Conservation (phyloP, 1,284 basidiomycete genomes). For the Phaffia rhodozyma region DNA sequence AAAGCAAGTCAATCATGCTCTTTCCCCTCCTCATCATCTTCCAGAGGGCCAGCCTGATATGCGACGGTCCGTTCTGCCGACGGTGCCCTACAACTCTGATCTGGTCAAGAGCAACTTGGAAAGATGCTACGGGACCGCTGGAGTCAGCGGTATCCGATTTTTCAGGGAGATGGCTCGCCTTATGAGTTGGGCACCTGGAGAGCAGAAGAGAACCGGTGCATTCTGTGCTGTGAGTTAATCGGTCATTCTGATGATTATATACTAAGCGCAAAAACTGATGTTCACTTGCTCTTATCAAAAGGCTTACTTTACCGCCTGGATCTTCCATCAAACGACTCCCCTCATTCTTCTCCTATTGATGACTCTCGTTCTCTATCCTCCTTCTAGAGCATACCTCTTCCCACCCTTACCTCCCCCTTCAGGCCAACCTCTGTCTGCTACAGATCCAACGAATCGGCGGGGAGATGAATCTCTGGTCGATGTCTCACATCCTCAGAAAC, state of each 20-base stretch:
- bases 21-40: constrained; percentile 28
- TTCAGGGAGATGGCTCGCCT: constrained; percentile 42
- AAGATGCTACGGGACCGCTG: constrained; percentile 41
- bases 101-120: constrained; percentile 41
- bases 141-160: constrained; percentile 39
- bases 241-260: neutral
- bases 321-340: constrained; percentile 37
- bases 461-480: constrained; percentile 37
- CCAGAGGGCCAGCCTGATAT: constrained; percentile 36
- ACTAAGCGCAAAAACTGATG: neutral
- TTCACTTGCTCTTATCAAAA: constrained; percentile 10
- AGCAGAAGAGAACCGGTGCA: constrained; percentile 33
- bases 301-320: constrained; percentile 41
- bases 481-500: constrained; percentile 31
- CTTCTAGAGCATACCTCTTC: constrained; percentile 40
- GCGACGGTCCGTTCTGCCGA: constrained; percentile 32
- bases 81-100: constrained; percentile 36
- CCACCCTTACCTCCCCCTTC: constrained; percentile 38
- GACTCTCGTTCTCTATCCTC: constrained; percentile 40
- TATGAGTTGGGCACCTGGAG: constrained; percentile 42
- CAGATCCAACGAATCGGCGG: constrained; percentile 35
- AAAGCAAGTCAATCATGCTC: constrained; percentile 37
- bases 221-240: constrained; percentile 33
- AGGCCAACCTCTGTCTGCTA: constrained; percentile 34
- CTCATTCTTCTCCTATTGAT: constrained; percentile 35